These are phyloP conservation scores for Trichoderma koningii DNA, from an alignment of 2,329 filamentous ascomycete species.

Conservation along the genomic window DNA sequence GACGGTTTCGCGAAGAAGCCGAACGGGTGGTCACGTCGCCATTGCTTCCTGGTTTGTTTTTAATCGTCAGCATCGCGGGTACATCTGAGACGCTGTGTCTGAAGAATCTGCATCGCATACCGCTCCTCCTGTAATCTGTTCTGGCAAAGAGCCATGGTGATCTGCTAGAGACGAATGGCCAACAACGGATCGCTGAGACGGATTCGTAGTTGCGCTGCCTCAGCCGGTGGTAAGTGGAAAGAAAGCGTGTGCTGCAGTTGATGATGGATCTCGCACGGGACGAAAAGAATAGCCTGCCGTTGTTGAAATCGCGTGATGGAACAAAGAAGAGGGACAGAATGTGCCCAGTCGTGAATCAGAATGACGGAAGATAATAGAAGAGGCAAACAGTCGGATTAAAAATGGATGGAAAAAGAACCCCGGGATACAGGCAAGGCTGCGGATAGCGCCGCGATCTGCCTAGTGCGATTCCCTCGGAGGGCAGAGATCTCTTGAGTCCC, in stretches of 20 bases:
- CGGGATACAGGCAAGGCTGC: constrained; percentile 10
- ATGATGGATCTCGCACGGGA: neutral
- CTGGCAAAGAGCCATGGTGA: constrained; percentile 78
- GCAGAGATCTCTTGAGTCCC: constrained; percentile 14
- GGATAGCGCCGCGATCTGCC: constrained; percentile 26
- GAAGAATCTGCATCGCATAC: constrained; percentile 50
- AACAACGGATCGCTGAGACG: neutral
- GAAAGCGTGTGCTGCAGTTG: neutral
- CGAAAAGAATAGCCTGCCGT: neutral
- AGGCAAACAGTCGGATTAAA: constrained; percentile 12
- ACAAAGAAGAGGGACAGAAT: too few relatives aligned
- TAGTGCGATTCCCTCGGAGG: constrained; percentile 15
- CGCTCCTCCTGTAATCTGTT: constrained; percentile 87
- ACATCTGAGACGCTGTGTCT: neutral
- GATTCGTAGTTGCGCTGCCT: neutral
- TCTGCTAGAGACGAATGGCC: neutral
- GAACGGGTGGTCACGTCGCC: constrained; percentile 95
- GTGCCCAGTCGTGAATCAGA: too few relatives aligned
- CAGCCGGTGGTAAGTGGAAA: neutral
- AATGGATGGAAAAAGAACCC: neutral
- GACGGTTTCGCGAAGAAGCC: constrained; percentile 92
- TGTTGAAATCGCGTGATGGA: neutral
- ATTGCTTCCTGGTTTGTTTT: constrained; percentile 72
- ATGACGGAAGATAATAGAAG: neutral
- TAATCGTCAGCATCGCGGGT: neutral